Percentiles rank a stretch among this genome's conserved stretches.
phyloP scores from a whole-genome alignment of 2,329 filamentous ascomycete genomes.

The Talaromyces sp. region DNA sequence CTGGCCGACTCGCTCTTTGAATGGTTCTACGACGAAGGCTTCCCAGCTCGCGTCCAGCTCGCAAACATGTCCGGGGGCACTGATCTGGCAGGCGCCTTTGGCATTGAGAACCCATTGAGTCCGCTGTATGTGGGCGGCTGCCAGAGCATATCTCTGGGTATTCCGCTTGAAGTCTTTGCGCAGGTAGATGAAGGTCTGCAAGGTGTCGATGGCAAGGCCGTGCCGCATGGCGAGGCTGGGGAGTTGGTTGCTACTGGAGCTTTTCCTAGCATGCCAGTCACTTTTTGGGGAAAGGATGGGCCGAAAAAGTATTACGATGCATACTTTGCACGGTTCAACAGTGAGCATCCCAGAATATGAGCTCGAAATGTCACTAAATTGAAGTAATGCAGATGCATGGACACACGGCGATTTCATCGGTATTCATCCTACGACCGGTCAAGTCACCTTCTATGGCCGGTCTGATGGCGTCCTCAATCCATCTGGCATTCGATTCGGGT shows the following conservation, averaged over 20 bases:
- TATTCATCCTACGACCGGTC: conserved; percentile 61
- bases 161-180: conserved; percentile 57
- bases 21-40: conserved; percentile 71
- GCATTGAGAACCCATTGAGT: conserved; percentile 57
- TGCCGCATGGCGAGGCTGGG: conserved; percentile 61
- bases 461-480: conserved; percentile 75
- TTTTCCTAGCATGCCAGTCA: conserved; percentile 71
- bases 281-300: conserved; percentile 51
- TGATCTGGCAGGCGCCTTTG: conserved; percentile 52
- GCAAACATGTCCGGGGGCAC: conserved; percentile 73
- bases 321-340: conserved; percentile 56
- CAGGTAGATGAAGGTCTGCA: conserved; percentile 36
- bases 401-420: conserved; percentile 76
- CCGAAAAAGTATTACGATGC: conserved; percentile 49
- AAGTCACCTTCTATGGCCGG: conserved; percentile 31
- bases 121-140: conserved; percentile 59
- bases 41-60: conserved; percentile 61
- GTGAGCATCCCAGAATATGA: conserved; percentile 9
- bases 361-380: too few species aligned
- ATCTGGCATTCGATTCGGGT: conserved; percentile 71
- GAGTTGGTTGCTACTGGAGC: conserved; percentile 65
- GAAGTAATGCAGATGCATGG: conserved; percentile 61
- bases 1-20: conserved; percentile 70
- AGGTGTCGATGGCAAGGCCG: conserved; percentile 45
- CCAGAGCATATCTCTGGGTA: conserved; percentile 49